Evolutionary conservation across 2,329 filamentous ascomycete species (phyloP), one percentile per base, ranked within the genome.

Genomic region (Aspergillus sp.): DNA sequence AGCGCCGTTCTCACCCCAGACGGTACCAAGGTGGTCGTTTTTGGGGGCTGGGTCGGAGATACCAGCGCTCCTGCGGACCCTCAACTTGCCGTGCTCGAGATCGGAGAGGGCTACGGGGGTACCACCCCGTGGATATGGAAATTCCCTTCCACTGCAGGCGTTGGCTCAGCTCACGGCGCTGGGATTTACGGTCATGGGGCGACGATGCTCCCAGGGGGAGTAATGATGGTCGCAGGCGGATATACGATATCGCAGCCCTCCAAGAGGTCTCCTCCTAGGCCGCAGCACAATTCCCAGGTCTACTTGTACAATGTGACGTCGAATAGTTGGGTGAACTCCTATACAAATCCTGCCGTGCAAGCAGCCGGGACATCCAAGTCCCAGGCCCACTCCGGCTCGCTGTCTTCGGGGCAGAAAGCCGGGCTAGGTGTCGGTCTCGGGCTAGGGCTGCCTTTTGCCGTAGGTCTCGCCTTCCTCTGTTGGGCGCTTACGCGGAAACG

Each of bases 21-120:
- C 50, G 88, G 88, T 0, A 74, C 67, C 15, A 76, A 73, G n/a
- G 67, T 96, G 6, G 65, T 94, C 25, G 64, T 98, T 1, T 69
- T 86, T 38, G 91, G 91, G 13, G 91, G 91, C 1, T 98, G 91
- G 91, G 86, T 95, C 4, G 89, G 88, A 3, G 78, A 93, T 49
- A 69, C 82, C 0, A 71, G 66, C 6, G 81, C 78, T 19, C 74
- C 88, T 1, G 91, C 91, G 0, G 68, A 78, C 17, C 91, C 91
- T 1, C 86, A 94, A 52, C 66, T 96, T 15, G 82, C 76, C 0
- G 61, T 95, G 3, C 64, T 96, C 3, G 68, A 84, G 36, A 68
- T 95, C 36, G 84, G 80, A 5, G 72, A 79, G 39, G 78, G 78
- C 3, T 91, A 84, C 51, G 82, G 79, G 6, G 64, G 64, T 12